A percentile compares a stretch with the other conserved stretches of the same genome.
Evolutionary conservation across 2,329 filamentous ascomycete species (phyloP).

Genomic region (Aureobasidium melanogenum): DNA sequence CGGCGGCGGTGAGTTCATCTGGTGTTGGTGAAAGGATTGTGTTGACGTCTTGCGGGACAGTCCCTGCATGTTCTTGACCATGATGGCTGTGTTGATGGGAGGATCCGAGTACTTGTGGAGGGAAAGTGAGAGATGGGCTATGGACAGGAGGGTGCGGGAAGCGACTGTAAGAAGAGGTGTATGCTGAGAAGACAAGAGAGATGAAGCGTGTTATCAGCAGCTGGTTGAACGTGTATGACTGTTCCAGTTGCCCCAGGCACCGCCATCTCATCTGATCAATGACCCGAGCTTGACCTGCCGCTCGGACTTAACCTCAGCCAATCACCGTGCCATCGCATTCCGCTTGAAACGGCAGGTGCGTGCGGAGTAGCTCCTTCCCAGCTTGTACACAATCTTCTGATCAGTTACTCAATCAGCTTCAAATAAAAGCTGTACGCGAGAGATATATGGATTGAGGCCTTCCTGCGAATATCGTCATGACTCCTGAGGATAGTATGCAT

Average conservation of each 20-base stretch:
- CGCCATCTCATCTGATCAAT: not conserved
- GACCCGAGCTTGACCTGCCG: not conserved
- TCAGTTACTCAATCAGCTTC: not conserved
- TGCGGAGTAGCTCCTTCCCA: not conserved
- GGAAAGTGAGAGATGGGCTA: too few relatives aligned
- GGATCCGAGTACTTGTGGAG: not conserved
- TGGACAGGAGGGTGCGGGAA: not conserved
- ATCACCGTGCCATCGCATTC: slow-evolving; percentile 9
- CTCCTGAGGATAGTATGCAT: not conserved
- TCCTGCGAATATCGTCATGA: not conserved
- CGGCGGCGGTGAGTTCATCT: slow-evolving; percentile 4
- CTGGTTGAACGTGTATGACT: not conserved
- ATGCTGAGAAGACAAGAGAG: not conserved
- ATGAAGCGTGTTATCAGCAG: slow-evolving; percentile 2
- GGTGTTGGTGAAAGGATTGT: slow-evolving; percentile 7
- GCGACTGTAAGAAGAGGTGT: not conserved
- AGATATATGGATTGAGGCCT: too few relatives aligned
- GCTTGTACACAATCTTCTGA: too few relatives aligned
- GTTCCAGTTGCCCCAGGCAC: slow-evolving; percentile 7
- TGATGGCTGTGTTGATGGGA: not conserved
- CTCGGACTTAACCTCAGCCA: slow-evolving; percentile 1
- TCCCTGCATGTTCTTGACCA: slow-evolving; percentile 14
- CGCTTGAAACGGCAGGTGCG: slow-evolving; percentile 8
- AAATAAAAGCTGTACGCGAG: not conserved
- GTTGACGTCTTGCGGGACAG: slow-evolving; percentile 11